Conservation (phyloP, 495 filamentous ascomycete genomes). For the Chaetomium fimeti region DNA sequence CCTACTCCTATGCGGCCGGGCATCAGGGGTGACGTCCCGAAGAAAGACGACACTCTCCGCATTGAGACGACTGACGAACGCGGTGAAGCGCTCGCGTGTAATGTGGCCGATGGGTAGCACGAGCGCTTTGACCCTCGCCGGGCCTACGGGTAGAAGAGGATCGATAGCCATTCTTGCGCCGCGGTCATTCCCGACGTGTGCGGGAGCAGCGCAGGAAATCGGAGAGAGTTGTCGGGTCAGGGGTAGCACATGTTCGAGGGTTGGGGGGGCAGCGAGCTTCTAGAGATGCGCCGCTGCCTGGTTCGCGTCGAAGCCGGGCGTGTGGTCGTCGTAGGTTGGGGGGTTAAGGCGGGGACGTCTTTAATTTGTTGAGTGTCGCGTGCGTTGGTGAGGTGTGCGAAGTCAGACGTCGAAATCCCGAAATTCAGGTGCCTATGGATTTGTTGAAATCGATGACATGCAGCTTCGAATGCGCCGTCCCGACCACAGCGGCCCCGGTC, state of each 20-base stretch:
- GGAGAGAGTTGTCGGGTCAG: conserved; percentile 12
- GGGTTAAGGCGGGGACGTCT: neutral
- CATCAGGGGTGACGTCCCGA: conserved; percentile 87
- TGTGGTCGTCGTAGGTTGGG: neutral
- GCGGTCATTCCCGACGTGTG: conserved; percentile 31
- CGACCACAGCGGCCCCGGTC: neutral
- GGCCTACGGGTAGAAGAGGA: conserved; percentile 80
- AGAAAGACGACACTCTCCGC: conserved; percentile 80
- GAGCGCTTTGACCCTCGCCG: conserved; percentile 80
- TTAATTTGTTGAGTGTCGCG: neutral
- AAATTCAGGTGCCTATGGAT: neutral
- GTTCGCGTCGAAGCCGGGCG: conserved; percentile 11
- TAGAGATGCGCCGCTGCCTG: conserved; percentile 15
- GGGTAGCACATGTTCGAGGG: conserved; percentile 32
- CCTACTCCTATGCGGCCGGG: conserved; percentile 84
- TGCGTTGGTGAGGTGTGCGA: neutral
- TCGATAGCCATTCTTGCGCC: conserved; percentile 76
- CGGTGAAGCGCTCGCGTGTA: conserved; percentile 72
- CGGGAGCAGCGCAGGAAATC: conserved; percentile 9
- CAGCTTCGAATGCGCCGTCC: neutral
- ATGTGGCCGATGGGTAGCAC: conserved; percentile 84
- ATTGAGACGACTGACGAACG: conserved; percentile 74
- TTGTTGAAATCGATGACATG: conserved; percentile 1
- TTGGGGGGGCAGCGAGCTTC: conserved; percentile 13
- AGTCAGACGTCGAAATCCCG: neutral